Evolutionary conservation across 441 rosid genomes (phyloP).

Genomic region (Bocquillonia castaneifolia): DNA sequence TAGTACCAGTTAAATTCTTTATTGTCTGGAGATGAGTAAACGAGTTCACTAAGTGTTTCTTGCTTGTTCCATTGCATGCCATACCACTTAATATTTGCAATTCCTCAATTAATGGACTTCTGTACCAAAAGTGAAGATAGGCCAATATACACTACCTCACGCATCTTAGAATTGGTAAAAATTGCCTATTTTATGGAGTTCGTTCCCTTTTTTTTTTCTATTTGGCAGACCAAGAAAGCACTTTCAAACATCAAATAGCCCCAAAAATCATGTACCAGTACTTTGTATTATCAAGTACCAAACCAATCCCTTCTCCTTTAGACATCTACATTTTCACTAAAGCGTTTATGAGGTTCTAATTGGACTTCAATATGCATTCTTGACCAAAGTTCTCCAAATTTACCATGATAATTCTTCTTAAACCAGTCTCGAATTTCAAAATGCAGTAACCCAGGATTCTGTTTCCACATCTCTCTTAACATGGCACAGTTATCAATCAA

Average conservation of each 20-base stretch:
- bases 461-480: slow-evolving; percentile 52
- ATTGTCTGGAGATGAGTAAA: no score
- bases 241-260: not conserved
- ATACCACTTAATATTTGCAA: no score
- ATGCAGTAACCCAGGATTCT: slow-evolving; percentile 42
- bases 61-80: no score
- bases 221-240: not conserved
- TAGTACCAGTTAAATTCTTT: no score
- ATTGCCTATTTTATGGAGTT: not conserved
- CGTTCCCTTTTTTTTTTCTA: not conserved
- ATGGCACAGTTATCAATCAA: slow-evolving; percentile 43
- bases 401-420: slow-evolving; percentile 46
- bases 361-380: slow-evolving; percentile 49
- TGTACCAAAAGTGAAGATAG: no score
- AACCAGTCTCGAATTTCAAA: slow-evolving; percentile 65
- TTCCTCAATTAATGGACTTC: no score
- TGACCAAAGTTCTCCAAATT: slow-evolving; percentile 58
- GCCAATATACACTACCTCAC: not conserved
- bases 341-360: slow-evolving; percentile 35
- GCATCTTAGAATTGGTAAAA: not conserved
- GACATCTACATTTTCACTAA: slow-evolving; percentile 25
- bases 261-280: not conserved
- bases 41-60: no score
- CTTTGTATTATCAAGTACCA: not conserved
- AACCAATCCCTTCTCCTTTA: slow-evolving; percentile 24